Evolutionary conservation across 495 filamentous ascomycete species (phyloP), one percentile per base, ranked within the genome.

Genomic region (Daldinia grandis): DNA sequence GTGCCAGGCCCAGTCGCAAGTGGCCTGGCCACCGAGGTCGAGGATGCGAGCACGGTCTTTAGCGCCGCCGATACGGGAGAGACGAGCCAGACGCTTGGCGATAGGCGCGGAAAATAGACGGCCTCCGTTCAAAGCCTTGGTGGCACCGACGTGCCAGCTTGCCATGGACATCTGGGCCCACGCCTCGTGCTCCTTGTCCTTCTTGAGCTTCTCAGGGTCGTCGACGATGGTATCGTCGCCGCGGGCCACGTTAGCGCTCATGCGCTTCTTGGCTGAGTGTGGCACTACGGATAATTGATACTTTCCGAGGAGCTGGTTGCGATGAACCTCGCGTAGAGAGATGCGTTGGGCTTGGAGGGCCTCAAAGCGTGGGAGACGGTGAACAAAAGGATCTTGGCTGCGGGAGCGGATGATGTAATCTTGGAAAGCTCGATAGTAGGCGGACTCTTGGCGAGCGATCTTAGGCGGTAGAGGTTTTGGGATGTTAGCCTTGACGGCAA

Each of bases 1-100:
- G 76, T 95, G 89, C 95, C 95, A 99, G 28, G 91, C 96, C 95
- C 95, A 99, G 80, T 96, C 94, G 76, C 92, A 93, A 10, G 91
- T 86, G 4, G 88, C 86, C 75, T 93, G 90, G 44, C 95, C 95
- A 21, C 92, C 93, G 31, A 98, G 88, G 74, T 99, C 95, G 37
- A 99, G 86, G 53, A 98, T 91, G 31, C 93, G 83, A 3, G 87
- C 86, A 42, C 85, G 81, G 62, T 86, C 82, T 28, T 79, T 78
- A 51, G 78, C 76, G 25, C 81, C 76, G 35, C 85, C 82, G 70
- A 85, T 82, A 72, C 80, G 80, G 57, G 82, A 84, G 55, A 81
- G 81, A 40, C 81, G 78, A 10, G 79, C 84, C 56, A 92, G 82
- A 64, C 85, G 79, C 80, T 88, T 86, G 68, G 82, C 82, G 14